Conservation (phyloP, 2,329 filamentous ascomycete genomes). For the Monilinia vaccinii-corymbosi region DNA sequence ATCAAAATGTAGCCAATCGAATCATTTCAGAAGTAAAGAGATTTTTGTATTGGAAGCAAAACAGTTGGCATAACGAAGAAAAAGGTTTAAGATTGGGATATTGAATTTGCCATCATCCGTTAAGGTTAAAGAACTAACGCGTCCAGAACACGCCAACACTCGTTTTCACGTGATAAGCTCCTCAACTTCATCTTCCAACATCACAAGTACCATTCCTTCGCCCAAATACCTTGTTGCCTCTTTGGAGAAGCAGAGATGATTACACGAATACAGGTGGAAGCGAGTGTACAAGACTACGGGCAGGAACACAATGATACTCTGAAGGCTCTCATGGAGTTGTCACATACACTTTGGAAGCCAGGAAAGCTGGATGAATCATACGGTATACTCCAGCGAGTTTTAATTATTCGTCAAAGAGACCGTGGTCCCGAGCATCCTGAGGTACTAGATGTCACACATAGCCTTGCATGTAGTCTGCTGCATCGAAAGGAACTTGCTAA, state of each 20-base stretch:
- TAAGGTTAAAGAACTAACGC: background rate
- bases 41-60: background rate
- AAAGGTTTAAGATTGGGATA: background rate
- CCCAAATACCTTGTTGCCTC: background rate
- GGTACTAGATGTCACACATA: background rate
- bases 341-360: rapidly evolving
- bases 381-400: background rate
- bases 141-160: background rate
- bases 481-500: background rate
- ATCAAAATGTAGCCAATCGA: background rate
- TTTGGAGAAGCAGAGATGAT: background rate
- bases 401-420: background rate
- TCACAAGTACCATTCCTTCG: no score
- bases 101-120: background rate
- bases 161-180: background rate
- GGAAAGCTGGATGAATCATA: background rate
- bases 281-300: background rate
- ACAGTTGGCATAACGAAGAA: background rate
- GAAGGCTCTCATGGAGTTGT: rapidly evolving
- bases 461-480: background rate
- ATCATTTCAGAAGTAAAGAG: background rate
- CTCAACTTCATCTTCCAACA: no score
- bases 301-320: background rate
- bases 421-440: background rate
- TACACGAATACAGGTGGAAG: no score